Conservation (phyloP, 2,329 filamentous ascomycete species). For the Raffaelea albimanens region DNA sequence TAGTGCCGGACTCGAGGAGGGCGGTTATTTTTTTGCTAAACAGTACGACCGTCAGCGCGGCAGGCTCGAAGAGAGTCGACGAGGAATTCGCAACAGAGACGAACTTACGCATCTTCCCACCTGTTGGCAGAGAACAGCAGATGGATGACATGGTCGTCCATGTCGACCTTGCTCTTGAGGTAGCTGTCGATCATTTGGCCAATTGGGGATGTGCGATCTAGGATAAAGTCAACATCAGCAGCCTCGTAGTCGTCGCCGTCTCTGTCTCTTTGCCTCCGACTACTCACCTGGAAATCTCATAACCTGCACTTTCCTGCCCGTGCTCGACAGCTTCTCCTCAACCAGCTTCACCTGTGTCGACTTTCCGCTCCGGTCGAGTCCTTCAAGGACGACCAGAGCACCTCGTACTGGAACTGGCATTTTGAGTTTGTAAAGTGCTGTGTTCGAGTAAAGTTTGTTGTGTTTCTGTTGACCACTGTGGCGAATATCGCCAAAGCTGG, state of each 20-base stretch:
- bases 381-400: slow-evolving; percentile 75
- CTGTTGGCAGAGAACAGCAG: slow-evolving; percentile 84
- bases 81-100: neutral
- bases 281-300: slow-evolving; percentile 48
- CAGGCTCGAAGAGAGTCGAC: too few relatives aligned
- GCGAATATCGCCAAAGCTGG: too few relatives aligned
- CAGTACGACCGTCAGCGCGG: too few relatives aligned
- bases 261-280: neutral
- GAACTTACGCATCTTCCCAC: slow-evolving; percentile 60
- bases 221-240: neutral
- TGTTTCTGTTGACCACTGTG: neutral
- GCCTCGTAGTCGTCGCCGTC: too few relatives aligned
- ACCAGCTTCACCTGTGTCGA: slow-evolving; percentile 77
- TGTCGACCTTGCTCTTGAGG: slow-evolving; percentile 58
- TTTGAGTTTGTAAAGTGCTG: too few relatives aligned
- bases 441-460: neutral
- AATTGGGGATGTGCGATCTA: slow-evolving; percentile 75
- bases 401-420: slow-evolving; percentile 39
- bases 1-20: slow-evolving; percentile 56
- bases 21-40: slow-evolving; percentile 39
- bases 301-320: slow-evolving; percentile 38
- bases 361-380: slow-evolving; percentile 83
- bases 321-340: slow-evolving; percentile 40
- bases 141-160: slow-evolving; percentile 85
- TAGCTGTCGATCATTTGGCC: slow-evolving; percentile 82